These are phyloP conservation scores for Suillus tomentosus DNA, from an alignment of 768 basidiomycete genomes.

Conservation along the genomic window DNA sequence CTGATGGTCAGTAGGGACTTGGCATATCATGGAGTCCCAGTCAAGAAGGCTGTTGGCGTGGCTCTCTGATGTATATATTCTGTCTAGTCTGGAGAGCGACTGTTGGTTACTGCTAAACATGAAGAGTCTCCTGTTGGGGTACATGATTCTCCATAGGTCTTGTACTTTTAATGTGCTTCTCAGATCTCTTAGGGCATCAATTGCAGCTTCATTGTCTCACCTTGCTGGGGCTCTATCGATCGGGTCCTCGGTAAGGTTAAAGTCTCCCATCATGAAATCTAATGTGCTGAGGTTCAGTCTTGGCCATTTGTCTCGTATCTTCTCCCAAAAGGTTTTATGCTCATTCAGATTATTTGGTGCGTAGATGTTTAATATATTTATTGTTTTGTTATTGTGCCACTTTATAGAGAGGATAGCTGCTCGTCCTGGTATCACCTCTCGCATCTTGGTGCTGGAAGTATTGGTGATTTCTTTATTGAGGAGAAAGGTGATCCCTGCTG, in stretches of 20 bases:
- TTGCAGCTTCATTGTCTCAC: rapidly evolving
- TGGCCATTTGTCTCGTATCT: too few species aligned
- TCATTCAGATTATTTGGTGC: not conserved
- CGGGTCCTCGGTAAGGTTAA: not conserved
- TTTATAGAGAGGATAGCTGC: not conserved
- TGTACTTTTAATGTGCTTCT: not conserved
- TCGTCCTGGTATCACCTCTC: not conserved
- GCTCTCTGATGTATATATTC: not conserved
- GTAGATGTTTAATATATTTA: not conserved
- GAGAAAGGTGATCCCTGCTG: not conserved
- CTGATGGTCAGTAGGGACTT: not conserved
- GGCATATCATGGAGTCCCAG: not conserved
- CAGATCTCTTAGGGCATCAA: not conserved
- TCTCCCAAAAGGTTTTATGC: not conserved
- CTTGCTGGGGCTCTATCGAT: conserved; percentile 6
- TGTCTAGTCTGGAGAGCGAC: not conserved
- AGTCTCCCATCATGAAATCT: conserved; percentile 5
- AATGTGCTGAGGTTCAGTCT: too few species aligned
- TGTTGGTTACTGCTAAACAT: not conserved
- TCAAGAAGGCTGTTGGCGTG: not conserved
- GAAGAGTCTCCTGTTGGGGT: not conserved
- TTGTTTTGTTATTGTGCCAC: not conserved
- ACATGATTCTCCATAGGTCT: not conserved
- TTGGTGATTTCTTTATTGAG: not conserved
- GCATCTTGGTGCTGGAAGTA: rapidly evolving